Evolutionary conservation across 257 asterid genomes (phyloP).

Genomic region (Solanum paucissectum): DNA sequence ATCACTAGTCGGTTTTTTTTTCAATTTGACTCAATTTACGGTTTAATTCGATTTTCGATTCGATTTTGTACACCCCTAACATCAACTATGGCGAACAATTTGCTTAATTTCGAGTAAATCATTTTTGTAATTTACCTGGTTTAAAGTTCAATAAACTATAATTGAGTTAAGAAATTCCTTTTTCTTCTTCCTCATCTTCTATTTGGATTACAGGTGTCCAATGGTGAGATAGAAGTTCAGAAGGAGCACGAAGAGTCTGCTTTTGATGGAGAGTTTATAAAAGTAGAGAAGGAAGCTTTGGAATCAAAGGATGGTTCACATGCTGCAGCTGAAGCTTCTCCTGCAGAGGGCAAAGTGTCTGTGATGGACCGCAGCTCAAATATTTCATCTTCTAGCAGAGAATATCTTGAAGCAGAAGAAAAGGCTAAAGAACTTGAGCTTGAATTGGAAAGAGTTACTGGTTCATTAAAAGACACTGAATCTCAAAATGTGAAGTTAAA

Average conservation of each 20-base stretch:
- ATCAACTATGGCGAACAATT: not conserved
- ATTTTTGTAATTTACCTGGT: not conserved
- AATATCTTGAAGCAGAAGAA: conserved; percentile 56
- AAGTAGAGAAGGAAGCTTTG: conserved; percentile 67
- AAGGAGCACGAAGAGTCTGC: conserved; percentile 52
- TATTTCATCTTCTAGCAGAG: conserved; percentile 16
- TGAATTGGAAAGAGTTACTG: conserved; percentile 47
- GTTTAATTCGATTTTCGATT: too few species aligned
- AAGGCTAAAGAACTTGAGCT: conserved; percentile 53
- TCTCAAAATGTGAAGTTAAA: conserved; percentile 38
- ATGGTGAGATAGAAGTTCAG: conserved; percentile 22
- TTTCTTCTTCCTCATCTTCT: not conserved
- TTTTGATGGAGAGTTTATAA: conserved; percentile 74
- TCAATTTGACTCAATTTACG: too few species aligned
- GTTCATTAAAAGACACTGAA: conserved; percentile 50
- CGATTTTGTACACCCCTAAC: too few species aligned
- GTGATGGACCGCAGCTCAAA: conserved; percentile 3
- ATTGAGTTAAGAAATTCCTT: not conserved
- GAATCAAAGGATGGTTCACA: conserved; percentile 28
- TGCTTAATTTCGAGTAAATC: not conserved
- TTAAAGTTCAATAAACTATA: not conserved
- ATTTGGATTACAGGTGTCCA: not conserved
- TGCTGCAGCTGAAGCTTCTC: conserved; percentile 3
- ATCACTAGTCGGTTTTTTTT: too few species aligned
- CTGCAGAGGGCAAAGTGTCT: conserved; percentile 13